Conservation (phyloP, 495 filamentous ascomycete genomes). For the Lasiosphaeris hirsuta region DNA sequence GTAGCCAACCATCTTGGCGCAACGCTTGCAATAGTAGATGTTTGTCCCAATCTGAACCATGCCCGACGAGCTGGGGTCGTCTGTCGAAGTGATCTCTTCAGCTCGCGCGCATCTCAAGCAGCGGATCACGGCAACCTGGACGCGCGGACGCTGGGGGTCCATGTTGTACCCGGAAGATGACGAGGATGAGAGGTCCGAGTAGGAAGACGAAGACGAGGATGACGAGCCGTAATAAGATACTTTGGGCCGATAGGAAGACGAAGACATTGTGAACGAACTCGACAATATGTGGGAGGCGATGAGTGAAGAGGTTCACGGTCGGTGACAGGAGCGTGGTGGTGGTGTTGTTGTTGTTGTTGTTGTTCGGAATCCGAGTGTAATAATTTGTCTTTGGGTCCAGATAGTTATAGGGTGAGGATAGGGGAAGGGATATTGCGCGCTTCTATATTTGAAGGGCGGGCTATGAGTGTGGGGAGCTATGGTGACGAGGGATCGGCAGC, state of each 20-base stretch:
- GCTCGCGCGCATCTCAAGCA: constrained; percentile 54
- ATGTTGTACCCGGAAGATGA: constrained; percentile 35
- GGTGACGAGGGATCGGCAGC: not conserved
- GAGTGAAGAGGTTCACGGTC: too few species aligned
- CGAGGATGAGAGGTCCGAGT: constrained; percentile 36
- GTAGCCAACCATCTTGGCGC: constrained; percentile 69
- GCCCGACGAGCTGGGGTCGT: constrained; percentile 49
- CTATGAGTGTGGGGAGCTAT: too few species aligned
- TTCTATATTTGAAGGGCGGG: too few species aligned
- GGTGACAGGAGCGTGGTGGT: not conserved
- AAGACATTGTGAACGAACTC: constrained; percentile 30
- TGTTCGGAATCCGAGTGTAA: not conserved
- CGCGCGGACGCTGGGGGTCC: constrained; percentile 41
- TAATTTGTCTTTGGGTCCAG: too few species aligned
- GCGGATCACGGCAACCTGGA: constrained; percentile 50
- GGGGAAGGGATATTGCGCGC: too few species aligned
- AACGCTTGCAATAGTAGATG: constrained; percentile 75
- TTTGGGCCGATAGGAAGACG: constrained; percentile 33
- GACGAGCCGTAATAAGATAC: constrained; percentile 39
- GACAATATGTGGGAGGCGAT: not conserved
- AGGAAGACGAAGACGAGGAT: constrained; percentile 38
- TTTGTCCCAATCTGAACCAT: constrained; percentile 73
- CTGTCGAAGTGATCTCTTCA: constrained; percentile 53
- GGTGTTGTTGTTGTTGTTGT: not conserved
- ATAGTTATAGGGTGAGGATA: too few species aligned